Evolutionary conservation across 768 basidiomycete genomes (phyloP), one percentile per base, ranked within the genome.

Genomic region (Leccinum variicolor): DNA sequence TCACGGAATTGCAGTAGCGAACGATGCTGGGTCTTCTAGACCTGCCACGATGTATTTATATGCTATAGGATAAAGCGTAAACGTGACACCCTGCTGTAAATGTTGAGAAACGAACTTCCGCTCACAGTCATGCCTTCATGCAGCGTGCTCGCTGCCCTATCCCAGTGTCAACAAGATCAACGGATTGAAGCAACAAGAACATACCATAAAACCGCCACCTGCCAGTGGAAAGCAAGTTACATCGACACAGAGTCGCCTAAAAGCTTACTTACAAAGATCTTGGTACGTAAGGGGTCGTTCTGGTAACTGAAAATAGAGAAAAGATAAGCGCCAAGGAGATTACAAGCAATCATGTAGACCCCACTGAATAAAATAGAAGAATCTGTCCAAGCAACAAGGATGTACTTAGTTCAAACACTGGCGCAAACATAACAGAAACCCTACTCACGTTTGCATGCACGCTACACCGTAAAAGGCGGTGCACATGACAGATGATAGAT

Each of bases 281-380:
- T 60, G 13, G 23, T 52, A 14, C 31, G 59, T 4, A 19, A 21
- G 5, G 51, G 51, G 15, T 60, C 59, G 14, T 56, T 17, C 19
- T 41, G 55, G 14, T 60, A 60, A 8, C 55, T 60, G n/a, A 15
- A 5, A 23, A 17, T 9, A 17, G 8, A 48, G 21, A 4, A 13
- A 9, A 6, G 1, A n/a, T 33, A 10, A 19, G 55, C 17, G 6
- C 1, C 10, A 25, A 13, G 6, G 26, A 53, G 6, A 19, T 36
- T 3, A 1, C 23, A 19, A 1, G 11, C 31, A 39, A 23, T 3
- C 48, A 17, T 23, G 33, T 6, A 47, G 15, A 33, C 13, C 39
- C 11, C 33, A 60, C 59, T 60, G 55, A 19, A 57, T 25, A 5
- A 49, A 57, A 45, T 57, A 60, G 11, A 60, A 57, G 23, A 57